These are phyloP conservation scores for Cordyceps fumosorosea DNA, from an alignment of 2,329 filamentous ascomycete genomes.

Conservation along the genomic window DNA sequence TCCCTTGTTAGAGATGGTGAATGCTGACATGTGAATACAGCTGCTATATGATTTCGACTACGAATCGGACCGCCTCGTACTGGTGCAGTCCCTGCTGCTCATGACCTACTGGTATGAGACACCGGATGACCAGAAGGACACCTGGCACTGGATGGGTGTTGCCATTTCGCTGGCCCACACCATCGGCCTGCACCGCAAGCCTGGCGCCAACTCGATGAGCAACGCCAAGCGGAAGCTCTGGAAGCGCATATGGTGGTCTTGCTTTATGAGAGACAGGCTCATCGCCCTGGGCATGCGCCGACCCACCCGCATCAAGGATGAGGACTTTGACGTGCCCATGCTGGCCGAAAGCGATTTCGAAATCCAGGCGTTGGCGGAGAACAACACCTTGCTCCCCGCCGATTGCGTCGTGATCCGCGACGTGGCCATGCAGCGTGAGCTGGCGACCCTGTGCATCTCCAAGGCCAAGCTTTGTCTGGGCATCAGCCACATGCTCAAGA, in stretches of 20 bases:
- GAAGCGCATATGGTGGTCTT: constrained; percentile 98
- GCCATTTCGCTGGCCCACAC: constrained; percentile 89
- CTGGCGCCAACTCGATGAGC: constrained; percentile 68
- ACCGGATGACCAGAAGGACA: constrained; percentile 94
- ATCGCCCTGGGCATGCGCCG: constrained; percentile 91
- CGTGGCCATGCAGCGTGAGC: constrained; percentile 63
- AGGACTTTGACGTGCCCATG: constrained; percentile 93
- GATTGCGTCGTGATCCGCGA: constrained; percentile 69
- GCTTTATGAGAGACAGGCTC: constrained; percentile 88
- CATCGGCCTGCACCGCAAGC: constrained; percentile 86
- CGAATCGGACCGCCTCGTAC: constrained; percentile 78
- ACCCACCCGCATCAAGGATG: constrained; percentile 84
- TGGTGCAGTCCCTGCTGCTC: constrained; percentile 81
- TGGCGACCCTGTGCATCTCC: constrained; percentile 84
- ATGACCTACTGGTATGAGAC: constrained; percentile 99
- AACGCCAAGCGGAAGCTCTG: constrained; percentile 70
- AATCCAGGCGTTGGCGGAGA: constrained; percentile 59
- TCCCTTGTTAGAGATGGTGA: neutral
- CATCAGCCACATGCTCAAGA: constrained; percentile 81
- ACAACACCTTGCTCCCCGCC: constrained; percentile 59
- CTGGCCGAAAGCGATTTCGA: constrained; percentile 80
- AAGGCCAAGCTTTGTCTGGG: constrained; percentile 86
- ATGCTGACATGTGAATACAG: constrained; percentile 27
- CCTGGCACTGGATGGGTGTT: constrained; percentile 98
- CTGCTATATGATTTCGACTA: constrained; percentile 94